A percentile compares a stretch with the other conserved stretches of the same genome.
These are phyloP conservation scores for Rhexocercosporidium sp. DNA, from an alignment of 2,329 filamentous ascomycete species.

Conservation along the genomic window DNA sequence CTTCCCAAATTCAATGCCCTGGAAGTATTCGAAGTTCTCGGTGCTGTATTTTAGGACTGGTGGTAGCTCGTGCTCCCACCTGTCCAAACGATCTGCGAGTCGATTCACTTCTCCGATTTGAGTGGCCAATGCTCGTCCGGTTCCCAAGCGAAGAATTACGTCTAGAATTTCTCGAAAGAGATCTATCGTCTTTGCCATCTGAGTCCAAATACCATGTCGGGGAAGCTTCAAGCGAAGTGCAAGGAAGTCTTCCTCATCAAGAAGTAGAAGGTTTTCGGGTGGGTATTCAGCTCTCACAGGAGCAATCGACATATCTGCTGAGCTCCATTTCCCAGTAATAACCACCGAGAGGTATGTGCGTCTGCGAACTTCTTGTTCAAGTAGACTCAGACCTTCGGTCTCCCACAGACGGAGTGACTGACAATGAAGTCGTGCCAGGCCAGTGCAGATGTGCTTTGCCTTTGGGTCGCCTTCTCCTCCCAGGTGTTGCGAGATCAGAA, in stretches of 20 bases:
- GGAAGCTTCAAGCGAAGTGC: conserved; percentile 6
- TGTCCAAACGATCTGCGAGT: conserved; percentile 42
- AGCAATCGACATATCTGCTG: conserved; percentile 25
- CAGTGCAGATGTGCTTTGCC: conserved; percentile 27
- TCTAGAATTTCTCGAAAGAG: conserved; percentile 23
- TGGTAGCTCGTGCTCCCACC: conserved; percentile 44
- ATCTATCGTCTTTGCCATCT: conserved; percentile 29
- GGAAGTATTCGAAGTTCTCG: conserved; percentile 46
- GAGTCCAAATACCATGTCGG: conserved; percentile 26
- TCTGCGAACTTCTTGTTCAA: conserved; percentile 21
- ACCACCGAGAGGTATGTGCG: conserved; percentile 26
- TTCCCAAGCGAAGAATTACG: conserved; percentile 10
- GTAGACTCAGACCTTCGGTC: conserved; percentile 14
- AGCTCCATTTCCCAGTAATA: conserved; percentile 29
- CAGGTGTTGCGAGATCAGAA: conserved; percentile 24
- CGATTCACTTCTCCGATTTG: conserved; percentile 7
- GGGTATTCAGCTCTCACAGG: conserved; percentile 15
- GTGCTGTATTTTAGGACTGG: conserved; percentile 43
- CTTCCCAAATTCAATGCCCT: conserved; percentile 46
- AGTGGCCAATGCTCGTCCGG: conserved; percentile 4
- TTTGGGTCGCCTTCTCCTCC: conserved; percentile 26
- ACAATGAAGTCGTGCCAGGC: conserved; percentile 26
- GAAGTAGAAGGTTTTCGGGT: conserved; percentile 11
- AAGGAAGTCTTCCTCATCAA: conserved; percentile 28
- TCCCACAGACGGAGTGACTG: conserved; percentile 26